These are phyloP conservation scores for Poa annua DNA, from an alignment of 176 grass and related monocot species.

Conservation along the genomic window DNA sequence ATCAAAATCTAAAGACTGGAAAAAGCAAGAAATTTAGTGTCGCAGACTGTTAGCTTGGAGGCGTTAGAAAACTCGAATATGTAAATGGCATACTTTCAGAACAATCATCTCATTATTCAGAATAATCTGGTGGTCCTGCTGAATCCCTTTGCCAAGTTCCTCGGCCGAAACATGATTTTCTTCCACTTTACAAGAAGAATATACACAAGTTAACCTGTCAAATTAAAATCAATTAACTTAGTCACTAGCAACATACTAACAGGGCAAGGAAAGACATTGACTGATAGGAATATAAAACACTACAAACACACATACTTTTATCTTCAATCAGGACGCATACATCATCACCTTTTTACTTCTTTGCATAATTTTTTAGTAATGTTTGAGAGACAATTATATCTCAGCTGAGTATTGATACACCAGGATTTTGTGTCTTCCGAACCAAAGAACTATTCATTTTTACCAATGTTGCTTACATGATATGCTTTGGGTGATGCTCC, in stretches of 20 bases:
- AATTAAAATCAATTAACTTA: constrained; percentile 30
- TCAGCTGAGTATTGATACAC: neutral
- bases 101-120: constrained; percentile 92
- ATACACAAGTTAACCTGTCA: constrained; percentile 97
- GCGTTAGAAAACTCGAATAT: constrained; percentile 33
- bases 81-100: constrained; percentile 66
- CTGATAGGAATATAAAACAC: neutral
- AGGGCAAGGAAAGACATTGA: constrained; percentile 21
- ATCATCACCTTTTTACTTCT: neutral
- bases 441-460: neutral
- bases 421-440: constrained; percentile 6
- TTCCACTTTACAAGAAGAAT: constrained; percentile 96
- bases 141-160: constrained; percentile 96
- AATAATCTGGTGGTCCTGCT: constrained; percentile 94
- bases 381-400: neutral
- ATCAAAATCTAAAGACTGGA: constrained; percentile 88
- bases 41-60: constrained; percentile 32
- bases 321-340: neutral
- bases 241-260: constrained; percentile 25
- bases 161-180: constrained; percentile 99
- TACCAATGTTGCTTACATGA: constrained; percentile 69
- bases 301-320: neutral
- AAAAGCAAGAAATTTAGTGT: constrained; percentile 41
- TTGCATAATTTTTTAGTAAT: neutral
- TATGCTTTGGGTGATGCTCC: constrained; percentile 97